Conservation (phyloP, 352 stramenopile genomes). For the Thalassiosira exigua region DNA sequence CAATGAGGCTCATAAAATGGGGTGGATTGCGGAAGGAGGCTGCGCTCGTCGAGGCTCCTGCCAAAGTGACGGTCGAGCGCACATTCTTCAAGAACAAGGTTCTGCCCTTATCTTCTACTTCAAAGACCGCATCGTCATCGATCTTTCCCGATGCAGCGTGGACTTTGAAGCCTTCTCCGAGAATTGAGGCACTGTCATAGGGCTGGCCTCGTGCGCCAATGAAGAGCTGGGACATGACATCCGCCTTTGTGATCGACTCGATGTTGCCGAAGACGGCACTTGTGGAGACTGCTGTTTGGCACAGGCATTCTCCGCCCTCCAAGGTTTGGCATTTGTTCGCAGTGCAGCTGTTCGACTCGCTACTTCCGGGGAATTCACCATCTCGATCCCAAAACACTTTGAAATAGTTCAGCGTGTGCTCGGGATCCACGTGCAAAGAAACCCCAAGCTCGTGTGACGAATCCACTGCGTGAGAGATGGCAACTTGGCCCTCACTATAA, state of each 20-base stretch:
- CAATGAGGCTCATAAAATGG: slow-evolving; percentile 14
- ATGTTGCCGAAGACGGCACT: slow-evolving; percentile 45
- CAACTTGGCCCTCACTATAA: slow-evolving; percentile 55
- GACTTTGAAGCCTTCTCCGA: slow-evolving; percentile 18
- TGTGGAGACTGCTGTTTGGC: slow-evolving; percentile 51
- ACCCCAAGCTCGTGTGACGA: slow-evolving; percentile 18
- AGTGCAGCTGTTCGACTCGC: neutral
- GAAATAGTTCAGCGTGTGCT: slow-evolving; percentile 63
- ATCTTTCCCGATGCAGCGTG: slow-evolving; percentile 7
- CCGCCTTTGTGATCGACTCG: slow-evolving; percentile 20
- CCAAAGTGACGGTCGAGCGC: slow-evolving; percentile 47
- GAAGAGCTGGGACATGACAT: slow-evolving; percentile 53
- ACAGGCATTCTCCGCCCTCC: slow-evolving; percentile 44
- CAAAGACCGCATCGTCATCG: slow-evolving; percentile 55
- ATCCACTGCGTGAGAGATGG: slow-evolving; percentile 52
- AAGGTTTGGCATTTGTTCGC: neutral
- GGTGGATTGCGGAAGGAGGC: slow-evolving; percentile 57
- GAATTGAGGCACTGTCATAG: slow-evolving; percentile 26
- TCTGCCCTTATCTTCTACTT: slow-evolving; percentile 52
- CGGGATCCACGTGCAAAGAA: slow-evolving; percentile 39
- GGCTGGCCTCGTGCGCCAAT: slow-evolving; percentile 36
- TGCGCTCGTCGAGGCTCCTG: slow-evolving; percentile 7
- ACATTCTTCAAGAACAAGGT: slow-evolving; percentile 65
- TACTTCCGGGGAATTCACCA: slow-evolving; percentile 56
- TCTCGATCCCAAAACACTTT: slow-evolving; percentile 54